Percentiles rank a stretch among this genome's conserved stretches.
Evolutionary conservation across 1,284 basidiomycete genomes (phyloP).

Genomic region (Sporisorium reilianum): DNA sequence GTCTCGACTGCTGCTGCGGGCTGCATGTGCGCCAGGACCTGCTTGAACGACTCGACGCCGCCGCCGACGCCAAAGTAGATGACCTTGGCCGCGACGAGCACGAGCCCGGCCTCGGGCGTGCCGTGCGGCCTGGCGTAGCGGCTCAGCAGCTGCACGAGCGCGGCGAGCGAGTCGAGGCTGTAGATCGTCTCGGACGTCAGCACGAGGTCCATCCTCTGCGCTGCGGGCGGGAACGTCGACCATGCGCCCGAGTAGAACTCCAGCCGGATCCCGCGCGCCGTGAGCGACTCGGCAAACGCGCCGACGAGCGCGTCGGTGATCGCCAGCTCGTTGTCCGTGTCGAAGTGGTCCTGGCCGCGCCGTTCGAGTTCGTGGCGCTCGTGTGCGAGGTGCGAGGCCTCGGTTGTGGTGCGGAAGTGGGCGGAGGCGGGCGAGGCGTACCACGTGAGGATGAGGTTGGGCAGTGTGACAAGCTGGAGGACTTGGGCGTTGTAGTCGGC

Average conservation of each 20-base stretch:
- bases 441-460: conserved; percentile 85
- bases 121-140: conserved; percentile 15
- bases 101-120: conserved; percentile 66
- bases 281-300: conserved; percentile 77
- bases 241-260: conserved; percentile 87
- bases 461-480: conserved; percentile 78
- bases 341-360: conserved; percentile 48
- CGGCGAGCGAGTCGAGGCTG: conserved; percentile 76
- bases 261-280: conserved; percentile 74
- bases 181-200: conserved; percentile 96
- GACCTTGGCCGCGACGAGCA: conserved; percentile 86
- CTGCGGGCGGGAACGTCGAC: conserved; percentile 68
- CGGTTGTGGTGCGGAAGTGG: conserved; percentile 17
- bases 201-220: conserved; percentile 73
- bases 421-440: conserved; percentile 49
- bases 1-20: conserved; percentile 12
- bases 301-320: conserved; percentile 73
- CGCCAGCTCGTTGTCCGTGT: conserved; percentile 33
- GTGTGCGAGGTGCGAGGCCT: conserved; percentile 13
- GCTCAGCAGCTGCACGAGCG: conserved; percentile 75
- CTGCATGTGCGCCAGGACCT: conserved; percentile 70
- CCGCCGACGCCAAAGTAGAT: conserved; percentile 97
- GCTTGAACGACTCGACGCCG: conserved; percentile 81
- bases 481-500: conserved; percentile 92
- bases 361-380: conserved; percentile 30